phyloP scores from a whole-genome alignment of 441 rosid genomes.

The Corymbia calophylla region DNA sequence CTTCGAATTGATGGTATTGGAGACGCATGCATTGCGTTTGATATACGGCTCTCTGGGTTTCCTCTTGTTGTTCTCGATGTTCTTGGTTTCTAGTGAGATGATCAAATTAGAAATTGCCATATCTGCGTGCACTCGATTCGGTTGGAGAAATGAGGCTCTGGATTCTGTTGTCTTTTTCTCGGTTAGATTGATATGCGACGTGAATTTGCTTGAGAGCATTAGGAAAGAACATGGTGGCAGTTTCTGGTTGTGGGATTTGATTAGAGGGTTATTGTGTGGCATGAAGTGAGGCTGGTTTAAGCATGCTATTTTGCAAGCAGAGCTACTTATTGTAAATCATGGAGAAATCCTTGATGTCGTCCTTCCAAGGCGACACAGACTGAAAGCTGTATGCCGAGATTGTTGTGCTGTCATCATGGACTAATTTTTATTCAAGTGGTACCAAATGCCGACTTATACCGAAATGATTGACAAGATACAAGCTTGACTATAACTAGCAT shows the following conservation, averaged over 20 bases:
- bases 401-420: background rate
- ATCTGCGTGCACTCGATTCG: background rate
- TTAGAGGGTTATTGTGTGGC: background rate
- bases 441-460: background rate
- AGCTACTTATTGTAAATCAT: background rate
- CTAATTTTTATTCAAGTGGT: background rate
- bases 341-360: background rate
- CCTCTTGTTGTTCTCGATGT: background rate
- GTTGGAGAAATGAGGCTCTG: background rate
- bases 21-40: background rate
- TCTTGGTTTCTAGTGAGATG: background rate
- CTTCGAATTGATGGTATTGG: background rate
- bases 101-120: background rate
- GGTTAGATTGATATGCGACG: background rate
- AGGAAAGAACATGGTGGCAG: background rate
- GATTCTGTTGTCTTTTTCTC: background rate
- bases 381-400: background rate
- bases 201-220: background rate
- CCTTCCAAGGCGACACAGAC: background rate
- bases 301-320: background rate
- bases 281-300: background rate
- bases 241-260: background rate
- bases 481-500: background rate
- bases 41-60: background rate
- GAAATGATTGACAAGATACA: background rate